Evolutionary conservation across 108 stramenopile species (phyloP).

Genomic region (Schizochytrium sp.): DNA sequence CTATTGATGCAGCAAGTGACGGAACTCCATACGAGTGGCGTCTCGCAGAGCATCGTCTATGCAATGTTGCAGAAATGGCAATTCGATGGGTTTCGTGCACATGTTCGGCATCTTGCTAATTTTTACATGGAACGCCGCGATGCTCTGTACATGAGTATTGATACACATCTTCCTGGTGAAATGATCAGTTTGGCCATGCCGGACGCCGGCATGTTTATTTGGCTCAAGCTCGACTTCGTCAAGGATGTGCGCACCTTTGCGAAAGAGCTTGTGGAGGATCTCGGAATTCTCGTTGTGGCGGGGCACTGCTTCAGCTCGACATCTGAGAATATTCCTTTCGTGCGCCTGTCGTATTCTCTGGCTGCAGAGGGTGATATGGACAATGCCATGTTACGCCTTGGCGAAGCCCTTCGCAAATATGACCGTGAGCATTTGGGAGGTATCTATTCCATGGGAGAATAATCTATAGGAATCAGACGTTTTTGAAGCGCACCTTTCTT

Average conservation of each 20-base stretch:
- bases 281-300: neutral
- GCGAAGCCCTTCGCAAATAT: neutral
- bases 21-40: constrained; percentile 35
- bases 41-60: constrained; percentile 44
- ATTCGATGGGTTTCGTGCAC: neutral
- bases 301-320: neutral
- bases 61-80: constrained; percentile 40
- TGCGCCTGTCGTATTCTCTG: neutral
- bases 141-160: constrained; percentile 18
- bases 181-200: neutral
- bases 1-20: constrained; percentile 38
- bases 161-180: constrained; percentile 19
- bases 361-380: neutral
- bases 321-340: neutral
- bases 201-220: constrained; percentile 56
- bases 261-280: neutral
- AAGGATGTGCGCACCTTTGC: neutral
- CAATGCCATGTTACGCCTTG: neutral
- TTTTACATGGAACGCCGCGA: constrained; percentile 38
- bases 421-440: no score
- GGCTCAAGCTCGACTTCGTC: constrained; percentile 27
- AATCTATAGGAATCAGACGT: no score
- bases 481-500: no score
- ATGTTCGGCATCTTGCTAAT: neutral
- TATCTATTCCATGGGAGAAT: no score